Percentiles rank a stretch among this genome's conserved stretches.
Conservation (phyloP, 106 monocot genomes). For the Phalaenopsis equestris region DNA sequence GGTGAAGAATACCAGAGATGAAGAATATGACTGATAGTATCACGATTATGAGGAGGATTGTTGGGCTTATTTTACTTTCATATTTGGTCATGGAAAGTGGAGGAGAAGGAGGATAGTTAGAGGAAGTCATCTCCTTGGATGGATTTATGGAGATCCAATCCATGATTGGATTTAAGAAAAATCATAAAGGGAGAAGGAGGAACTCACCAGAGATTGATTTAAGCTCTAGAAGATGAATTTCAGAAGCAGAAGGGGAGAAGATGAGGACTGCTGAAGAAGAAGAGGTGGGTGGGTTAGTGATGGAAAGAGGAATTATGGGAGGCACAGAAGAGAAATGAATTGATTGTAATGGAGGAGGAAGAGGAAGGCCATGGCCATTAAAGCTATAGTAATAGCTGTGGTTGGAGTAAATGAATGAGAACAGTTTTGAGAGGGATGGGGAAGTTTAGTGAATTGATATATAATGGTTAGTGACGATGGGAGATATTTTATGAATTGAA, state of each 20-base stretch:
- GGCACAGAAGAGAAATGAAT: not conserved
- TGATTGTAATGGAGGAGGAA: not conserved
- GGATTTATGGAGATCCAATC: slow-evolving; percentile 1
- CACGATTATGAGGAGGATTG: slow-evolving; percentile 58
- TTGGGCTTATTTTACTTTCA: slow-evolving; percentile 61
- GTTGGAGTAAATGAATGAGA: slow-evolving; percentile 2
- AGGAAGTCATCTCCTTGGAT: not conserved
- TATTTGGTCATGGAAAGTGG: not conserved
- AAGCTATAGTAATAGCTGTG: not conserved
- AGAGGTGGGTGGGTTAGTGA: slow-evolving; percentile 3
- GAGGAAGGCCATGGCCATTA: not conserved
- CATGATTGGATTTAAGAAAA: not conserved
- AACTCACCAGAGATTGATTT: not conserved
- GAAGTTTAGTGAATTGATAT: not conserved
- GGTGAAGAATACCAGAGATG: slow-evolving; percentile 69
- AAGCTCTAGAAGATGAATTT: not conserved
- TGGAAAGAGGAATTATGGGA: not conserved
- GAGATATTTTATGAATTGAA: not conserved
- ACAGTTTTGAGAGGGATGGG: not conserved
- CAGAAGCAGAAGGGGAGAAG: not conserved
- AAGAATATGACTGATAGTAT: slow-evolving; percentile 75
- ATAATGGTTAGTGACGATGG: not conserved
- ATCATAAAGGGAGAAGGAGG: slow-evolving; percentile 1
- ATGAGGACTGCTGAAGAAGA: not conserved
- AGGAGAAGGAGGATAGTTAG: slow-evolving; percentile 21